Conservation (phyloP, 2,329 filamentous ascomycete species). For the Diplocarpon mali region DNA sequence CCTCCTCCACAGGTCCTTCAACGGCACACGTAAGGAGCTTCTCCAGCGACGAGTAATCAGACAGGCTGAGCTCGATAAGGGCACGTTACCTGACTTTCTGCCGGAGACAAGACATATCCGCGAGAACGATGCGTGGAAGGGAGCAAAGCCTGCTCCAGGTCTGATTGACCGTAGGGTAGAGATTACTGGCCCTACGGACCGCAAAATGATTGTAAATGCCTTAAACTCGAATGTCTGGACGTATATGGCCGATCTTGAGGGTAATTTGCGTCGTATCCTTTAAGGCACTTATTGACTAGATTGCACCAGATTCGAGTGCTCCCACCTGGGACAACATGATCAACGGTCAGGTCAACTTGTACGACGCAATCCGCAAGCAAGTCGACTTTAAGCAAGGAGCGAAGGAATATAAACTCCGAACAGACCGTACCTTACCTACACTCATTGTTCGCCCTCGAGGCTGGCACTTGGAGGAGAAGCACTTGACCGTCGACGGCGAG, state of each 20-base stretch:
- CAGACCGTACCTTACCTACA: constrained; percentile 75
- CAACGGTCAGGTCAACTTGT: constrained; percentile 94
- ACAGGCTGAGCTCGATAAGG: constrained; percentile 88
- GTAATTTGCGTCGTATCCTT: constrained; percentile 36
- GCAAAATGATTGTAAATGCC: constrained; percentile 99
- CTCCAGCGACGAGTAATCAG: constrained; percentile 77
- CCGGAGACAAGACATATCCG: constrained; percentile 93
- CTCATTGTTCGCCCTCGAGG: constrained; percentile 90
- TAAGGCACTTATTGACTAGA: constrained; percentile 5
- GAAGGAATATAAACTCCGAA: constrained; percentile 97
- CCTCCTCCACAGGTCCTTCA: constrained; percentile 90
- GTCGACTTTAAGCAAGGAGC: constrained; percentile 92
- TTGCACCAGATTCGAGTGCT: constrained; percentile 69
- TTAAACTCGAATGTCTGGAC: constrained; percentile 95
- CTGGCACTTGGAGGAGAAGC: constrained; percentile 98
- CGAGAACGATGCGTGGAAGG: constrained; percentile 88
- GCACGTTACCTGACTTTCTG: constrained; percentile 82
- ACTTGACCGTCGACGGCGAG: constrained; percentile 90
- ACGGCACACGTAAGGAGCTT: constrained; percentile 74
- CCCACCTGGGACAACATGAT: constrained; percentile 99
- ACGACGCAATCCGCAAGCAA: constrained; percentile 87
- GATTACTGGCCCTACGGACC: constrained; percentile 93
- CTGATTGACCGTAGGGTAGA: constrained; percentile 89
- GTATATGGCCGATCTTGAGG: constrained; percentile 99
- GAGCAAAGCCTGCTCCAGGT: constrained; percentile 80